Conservation (phyloP, 2,329 filamentous ascomycete genomes). For the Diaporthe caulivora region DNA sequence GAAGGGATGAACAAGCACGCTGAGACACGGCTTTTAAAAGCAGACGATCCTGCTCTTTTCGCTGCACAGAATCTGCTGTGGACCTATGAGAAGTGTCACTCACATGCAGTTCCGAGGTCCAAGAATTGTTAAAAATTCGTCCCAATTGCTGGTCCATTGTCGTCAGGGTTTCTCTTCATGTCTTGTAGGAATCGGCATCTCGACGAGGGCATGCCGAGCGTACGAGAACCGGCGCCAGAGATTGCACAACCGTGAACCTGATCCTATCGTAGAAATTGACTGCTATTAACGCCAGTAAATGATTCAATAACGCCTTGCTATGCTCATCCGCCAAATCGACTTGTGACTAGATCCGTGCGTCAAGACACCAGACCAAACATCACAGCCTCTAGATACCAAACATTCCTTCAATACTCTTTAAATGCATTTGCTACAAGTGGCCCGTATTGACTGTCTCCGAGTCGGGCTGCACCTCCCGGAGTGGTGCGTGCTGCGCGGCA, state of each 20-base stretch:
- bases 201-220: background rate
- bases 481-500: conserved; percentile 38
- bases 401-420: background rate
- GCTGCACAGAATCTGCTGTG: background rate
- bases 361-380: background rate
- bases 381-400: background rate
- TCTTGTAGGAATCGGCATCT: background rate
- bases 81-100: background rate
- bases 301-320: conserved; percentile 23
- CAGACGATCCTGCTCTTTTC: background rate
- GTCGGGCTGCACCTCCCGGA: conserved; percentile 35
- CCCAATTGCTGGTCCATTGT: background rate
- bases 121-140: background rate
- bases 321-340: background rate
- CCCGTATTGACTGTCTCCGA: conserved; percentile 7
- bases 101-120: conserved; percentile 12
- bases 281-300: conserved; percentile 5
- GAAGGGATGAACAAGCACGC: conserved; percentile 7
- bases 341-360: background rate
- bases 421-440: background rate
- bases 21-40: background rate
- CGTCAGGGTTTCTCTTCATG: background rate
- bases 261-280: background rate
- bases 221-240: background rate
- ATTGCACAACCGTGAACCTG: background rate